Base-by-base conservation (phyloP, 176 grass and related monocot species). In the Phoenix roebelenii region DNA sequence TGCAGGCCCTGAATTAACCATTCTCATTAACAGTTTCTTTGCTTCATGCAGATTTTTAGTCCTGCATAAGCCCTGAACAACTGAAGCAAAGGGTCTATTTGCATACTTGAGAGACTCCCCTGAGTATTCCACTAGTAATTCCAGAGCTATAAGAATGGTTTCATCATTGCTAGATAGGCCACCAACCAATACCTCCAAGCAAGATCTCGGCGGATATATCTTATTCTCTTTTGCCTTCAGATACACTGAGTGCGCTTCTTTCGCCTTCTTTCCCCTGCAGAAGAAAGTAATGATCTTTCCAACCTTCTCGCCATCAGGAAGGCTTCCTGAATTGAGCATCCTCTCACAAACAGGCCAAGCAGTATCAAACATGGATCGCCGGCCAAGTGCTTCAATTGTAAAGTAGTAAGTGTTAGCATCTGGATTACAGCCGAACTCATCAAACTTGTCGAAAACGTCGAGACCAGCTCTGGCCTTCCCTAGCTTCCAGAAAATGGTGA, bases 361-460 rank as follows among this genome's bases (percentile, higher is more conserved):
- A 58, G 67, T 66, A 44, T 79, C 18, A 64, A 86, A 51, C 81
- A 83, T 74, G 57, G 77, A 81, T 55, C 78, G 81, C 76, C 71
- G 89, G 26, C 85, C 30, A 71, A 89, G 79, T 3, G 88, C 87
- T 74, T 83, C 76, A 50, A 93, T 92, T 17, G 60, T 84, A 17
- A 85, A 73, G 72, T 79, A 89, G 69, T 93, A 98, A 71, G 77
- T 98, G 54, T 89, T 49, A 4, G 25, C 69, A 73, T 98, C 76
- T 5, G 77, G 82, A 14, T 50, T 70, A 18, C 87, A 93, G 23
- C 69, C 71, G 5, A 92, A 89, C 68, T 93, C 82, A 75, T 64
- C 48, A 16, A 93, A 98, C 82, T 65, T 92, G 52, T 76, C 61
- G 49, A 98, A 80, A 62, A 92, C 82, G 76, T 98, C 94, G 5